These are phyloP conservation scores for Yamadazyma taylorii DNA, from an alignment of 1,139 yeast genomes.

Conservation along the genomic window DNA sequence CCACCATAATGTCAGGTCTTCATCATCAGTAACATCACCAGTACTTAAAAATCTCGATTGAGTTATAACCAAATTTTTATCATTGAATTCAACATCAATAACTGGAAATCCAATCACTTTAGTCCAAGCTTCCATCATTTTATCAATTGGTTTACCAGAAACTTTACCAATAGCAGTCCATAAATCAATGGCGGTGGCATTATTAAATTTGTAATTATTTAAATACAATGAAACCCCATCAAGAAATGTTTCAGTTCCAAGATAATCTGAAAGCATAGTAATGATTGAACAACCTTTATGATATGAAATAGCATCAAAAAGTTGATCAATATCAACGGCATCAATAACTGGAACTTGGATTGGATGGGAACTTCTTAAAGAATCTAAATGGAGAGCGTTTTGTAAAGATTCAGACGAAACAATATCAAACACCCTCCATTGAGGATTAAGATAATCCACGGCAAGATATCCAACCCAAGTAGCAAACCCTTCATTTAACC, in stretches of 20 bases:
- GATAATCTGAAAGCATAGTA: conserved; percentile 67
- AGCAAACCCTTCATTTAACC: conserved; percentile 91
- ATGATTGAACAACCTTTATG: conserved; percentile 78
- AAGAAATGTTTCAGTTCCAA: conserved; percentile 65
- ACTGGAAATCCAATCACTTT: conserved; percentile 84
- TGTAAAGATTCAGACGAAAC: conserved; percentile 71
- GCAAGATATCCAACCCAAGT: conserved; percentile 88
- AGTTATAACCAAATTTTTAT: conserved; percentile 48
- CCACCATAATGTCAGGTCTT: conserved; percentile 76
- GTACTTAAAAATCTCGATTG: conserved; percentile 79
- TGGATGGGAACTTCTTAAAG: conserved; percentile 77
- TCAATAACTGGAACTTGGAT: conserved; percentile 80
- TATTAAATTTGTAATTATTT: conserved; percentile 67
- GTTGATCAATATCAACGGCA: conserved; percentile 82
- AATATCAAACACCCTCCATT: conserved; percentile 82
- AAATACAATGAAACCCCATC: conserved; percentile 73
- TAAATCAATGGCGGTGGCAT: conserved; percentile 76
- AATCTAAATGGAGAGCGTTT: conserved; percentile 68
- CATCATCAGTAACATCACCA: conserved; percentile 76
- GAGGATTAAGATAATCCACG: conserved; percentile 74
- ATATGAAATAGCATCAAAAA: conserved; percentile 83
- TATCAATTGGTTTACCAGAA: conserved; percentile 69
- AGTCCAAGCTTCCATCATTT: conserved; percentile 82
- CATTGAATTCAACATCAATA: conserved; percentile 50
- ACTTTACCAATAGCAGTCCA: conserved; percentile 77